Base-by-base conservation (phyloP, 345 rosid genomes). In the Brassica rapa region DNA sequence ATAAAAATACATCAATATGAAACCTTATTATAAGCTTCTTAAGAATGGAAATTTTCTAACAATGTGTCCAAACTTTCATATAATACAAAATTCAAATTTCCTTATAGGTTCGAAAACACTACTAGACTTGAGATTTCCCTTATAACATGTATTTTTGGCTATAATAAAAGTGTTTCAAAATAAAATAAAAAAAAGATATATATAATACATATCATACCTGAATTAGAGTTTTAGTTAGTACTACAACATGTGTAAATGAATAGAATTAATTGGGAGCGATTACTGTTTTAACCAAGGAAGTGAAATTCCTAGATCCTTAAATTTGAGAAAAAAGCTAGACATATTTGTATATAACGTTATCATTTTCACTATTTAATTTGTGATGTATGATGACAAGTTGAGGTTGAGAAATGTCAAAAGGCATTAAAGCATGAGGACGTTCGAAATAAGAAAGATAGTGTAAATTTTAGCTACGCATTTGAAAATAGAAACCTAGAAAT, bases 381-480 rank as follows among this genome's bases (percentile, higher is more conserved):
- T 62, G 24, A 4, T 64, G 16, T 64, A 56, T 62, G 68, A 46
- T 76, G n/a, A 12, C 51, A 64, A 76, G 1, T 12, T 68, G 68
- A 68, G 35, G 61, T 65, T 70, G 65, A 62, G 1, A 77, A 56
- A 55, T 56, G 61, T 71, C 72, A 65, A 78, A 77, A 71, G 37
- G n/a, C 33, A 78, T 27, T 61, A 64, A 78, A 65, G 62, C 62
- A 41, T 65, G 57, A 62, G 0, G 24, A 27, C 14, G 51, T 56
- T 56, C 64, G 14, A 41, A 55, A 64, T 4, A 29, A 24, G 23
- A 62, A 69, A 70, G 14, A 30, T 10, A 6, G 32, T 19, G 8
- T 71, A 59, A 9, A 60, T 37, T 10, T 3, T 59, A 64, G 32
- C 71, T 71, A 71, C 24, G 29, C 35, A 39, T 68, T 21, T 64